Percentiles rank a stretch among this genome's conserved stretches.
These are phyloP conservation scores for Hibiscus mutabilis DNA, from an alignment of 345 rosid species.

Conservation along the genomic window DNA sequence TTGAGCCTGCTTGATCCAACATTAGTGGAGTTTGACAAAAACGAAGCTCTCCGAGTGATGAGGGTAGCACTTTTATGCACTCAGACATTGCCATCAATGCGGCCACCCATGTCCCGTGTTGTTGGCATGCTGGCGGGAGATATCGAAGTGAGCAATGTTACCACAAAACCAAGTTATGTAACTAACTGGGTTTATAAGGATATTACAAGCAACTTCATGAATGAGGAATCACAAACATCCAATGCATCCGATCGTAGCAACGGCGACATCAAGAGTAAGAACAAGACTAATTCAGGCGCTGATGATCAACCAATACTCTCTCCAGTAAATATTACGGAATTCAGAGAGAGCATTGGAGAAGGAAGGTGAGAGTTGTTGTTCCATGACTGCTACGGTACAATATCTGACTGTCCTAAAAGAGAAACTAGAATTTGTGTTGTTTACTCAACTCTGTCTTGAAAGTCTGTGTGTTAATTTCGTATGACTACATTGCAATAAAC, in stretches of 20 bases:
- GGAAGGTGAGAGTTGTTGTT: not conserved
- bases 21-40: constrained; percentile 24
- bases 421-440: no score
- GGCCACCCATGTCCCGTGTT: constrained; percentile 41
- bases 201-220: not conserved
- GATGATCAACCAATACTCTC: not conserved
- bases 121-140: constrained; percentile 42
- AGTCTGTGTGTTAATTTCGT: no score
- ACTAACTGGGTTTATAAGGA: constrained; percentile 46
- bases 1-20: constrained; percentile 32
- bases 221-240: not conserved
- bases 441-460: no score
- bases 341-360: not conserved
- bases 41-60: constrained; percentile 38
- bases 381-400: not conserved
- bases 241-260: not conserved
- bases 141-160: constrained; percentile 34
- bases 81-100: constrained; percentile 27
- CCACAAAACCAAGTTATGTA: constrained; percentile 47
- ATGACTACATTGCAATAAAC: no score
- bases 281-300: not conserved
- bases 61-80: constrained; percentile 44
- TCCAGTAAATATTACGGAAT: not conserved
- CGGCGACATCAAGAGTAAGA: not conserved
- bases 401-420: no score